Evolutionary conservation across 164 flowering plant species (phyloP).

Genomic region (Magnolia officinalis): DNA sequence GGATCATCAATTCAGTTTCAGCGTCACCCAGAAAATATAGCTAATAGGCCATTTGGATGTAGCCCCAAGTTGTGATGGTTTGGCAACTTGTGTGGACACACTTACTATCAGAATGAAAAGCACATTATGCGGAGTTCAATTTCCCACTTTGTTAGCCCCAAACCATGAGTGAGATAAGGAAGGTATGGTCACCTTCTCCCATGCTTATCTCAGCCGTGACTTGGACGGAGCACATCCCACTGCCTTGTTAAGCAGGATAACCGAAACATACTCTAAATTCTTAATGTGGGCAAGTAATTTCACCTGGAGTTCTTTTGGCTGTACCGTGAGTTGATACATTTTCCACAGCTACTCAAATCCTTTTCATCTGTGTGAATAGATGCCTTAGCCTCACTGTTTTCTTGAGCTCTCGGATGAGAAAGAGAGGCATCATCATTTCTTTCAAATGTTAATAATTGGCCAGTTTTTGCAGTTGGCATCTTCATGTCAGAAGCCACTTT

Average conservation of each 20-base stretch:
- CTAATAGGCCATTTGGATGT: background rate
- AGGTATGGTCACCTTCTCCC: too few species aligned
- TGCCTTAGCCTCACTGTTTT: constrained; percentile 15
- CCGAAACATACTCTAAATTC: background rate
- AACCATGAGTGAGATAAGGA: too few species aligned
- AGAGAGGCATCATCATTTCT: constrained; percentile 18
- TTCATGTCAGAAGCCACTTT: constrained; percentile 16
- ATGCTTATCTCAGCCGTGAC: too few species aligned
- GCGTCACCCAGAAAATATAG: background rate
- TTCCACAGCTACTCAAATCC: constrained; percentile 19
- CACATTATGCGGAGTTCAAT: too few species aligned
- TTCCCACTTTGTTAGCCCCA: too few species aligned
- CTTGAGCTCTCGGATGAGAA: constrained; percentile 18
- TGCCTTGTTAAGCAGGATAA: too few species aligned
- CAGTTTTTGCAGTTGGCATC: constrained; percentile 14
- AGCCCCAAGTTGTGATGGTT: too few species aligned
- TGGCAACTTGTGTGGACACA: too few species aligned
- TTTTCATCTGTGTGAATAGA: constrained; percentile 22
- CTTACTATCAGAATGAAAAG: too few species aligned
- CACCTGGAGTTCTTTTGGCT: constrained; percentile 43
- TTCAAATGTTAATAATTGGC: constrained; percentile 7
- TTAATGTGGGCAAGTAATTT: background rate
- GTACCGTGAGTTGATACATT: constrained; percentile 35
- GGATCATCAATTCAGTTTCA: background rate
- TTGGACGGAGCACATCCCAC: too few species aligned